Evolutionary conservation across 345 rosid genomes (phyloP).

Genomic region (Pugionium dolabratum): DNA sequence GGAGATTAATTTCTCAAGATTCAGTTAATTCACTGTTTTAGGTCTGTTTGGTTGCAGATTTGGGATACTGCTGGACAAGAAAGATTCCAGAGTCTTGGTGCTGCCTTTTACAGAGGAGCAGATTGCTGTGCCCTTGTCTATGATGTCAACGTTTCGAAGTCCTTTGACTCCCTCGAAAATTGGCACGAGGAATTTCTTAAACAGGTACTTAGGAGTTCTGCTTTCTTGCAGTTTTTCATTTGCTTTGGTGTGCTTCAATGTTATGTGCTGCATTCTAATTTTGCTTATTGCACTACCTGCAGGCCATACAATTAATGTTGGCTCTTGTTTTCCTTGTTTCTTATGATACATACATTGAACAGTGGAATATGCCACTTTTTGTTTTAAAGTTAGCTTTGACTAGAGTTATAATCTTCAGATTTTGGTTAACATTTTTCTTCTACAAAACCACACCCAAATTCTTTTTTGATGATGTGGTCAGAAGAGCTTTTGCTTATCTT

Average conservation of each 20-base stretch:
- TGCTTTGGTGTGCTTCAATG: slow-evolving; percentile 5
- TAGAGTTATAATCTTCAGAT: slow-evolving; percentile 12
- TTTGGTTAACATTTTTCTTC: background rate
- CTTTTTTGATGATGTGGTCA: background rate
- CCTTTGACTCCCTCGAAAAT: slow-evolving; percentile 87
- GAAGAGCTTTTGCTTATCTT: slow-evolving; percentile 6
- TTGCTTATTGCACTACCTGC: background rate
- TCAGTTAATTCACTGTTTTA: background rate
- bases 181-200: slow-evolving; percentile 99
- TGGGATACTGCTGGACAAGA: slow-evolving; percentile 99
- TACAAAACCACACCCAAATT: background rate
- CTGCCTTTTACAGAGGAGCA: slow-evolving; percentile 94
- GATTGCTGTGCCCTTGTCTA: slow-evolving; percentile 49
- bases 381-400: background rate
- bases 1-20: background rate
- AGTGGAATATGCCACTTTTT: background rate
- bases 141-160: slow-evolving; percentile 85
- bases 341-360: background rate
- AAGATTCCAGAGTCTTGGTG: slow-evolving; percentile 94
- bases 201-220: slow-evolving; percentile 52
- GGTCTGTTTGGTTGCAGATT: slow-evolving; percentile 53
- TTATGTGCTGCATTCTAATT: background rate
- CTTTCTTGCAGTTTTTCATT: slow-evolving; percentile 36
- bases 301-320: too few relatives aligned
- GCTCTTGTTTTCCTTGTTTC: background rate